A percentile compares a stretch with the other conserved stretches of the same genome.
phyloP scores from a whole-genome alignment of 768 basidiomycete genomes.

The Mycena metata region DNA sequence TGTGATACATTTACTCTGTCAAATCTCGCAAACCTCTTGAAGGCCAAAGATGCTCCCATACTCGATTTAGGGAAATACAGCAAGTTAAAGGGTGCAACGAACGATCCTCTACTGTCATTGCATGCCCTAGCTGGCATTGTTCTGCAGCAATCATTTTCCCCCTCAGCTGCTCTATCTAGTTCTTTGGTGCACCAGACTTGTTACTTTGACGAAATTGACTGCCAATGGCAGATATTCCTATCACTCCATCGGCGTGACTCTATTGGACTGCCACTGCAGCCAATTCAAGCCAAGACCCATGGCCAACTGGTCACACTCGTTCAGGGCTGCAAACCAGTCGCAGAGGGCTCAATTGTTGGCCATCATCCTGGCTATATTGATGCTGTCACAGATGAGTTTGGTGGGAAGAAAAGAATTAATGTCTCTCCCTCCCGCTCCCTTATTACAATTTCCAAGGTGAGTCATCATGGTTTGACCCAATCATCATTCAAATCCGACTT shows the following conservation, averaged over 20 bases:
- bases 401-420: not conserved
- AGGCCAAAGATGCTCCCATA: not conserved
- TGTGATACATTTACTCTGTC: not conserved
- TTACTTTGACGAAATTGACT: conserved; percentile 5
- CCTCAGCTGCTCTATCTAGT: not conserved
- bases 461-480: not conserved
- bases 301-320: conserved; percentile 2
- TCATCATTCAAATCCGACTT: not conserved
- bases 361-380: conserved; percentile 1
- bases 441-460: conserved; percentile 3
- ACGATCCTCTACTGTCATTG: not conserved
- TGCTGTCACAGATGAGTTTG: not conserved
- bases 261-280: not conserved
- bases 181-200: too few relatives aligned
- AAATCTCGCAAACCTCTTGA: not conserved
- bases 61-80: too few relatives aligned
- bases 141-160: not conserved
- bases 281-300: not conserved
- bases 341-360: conserved; percentile 8
- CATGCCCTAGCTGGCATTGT: conserved; percentile 1
- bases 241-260: not conserved
- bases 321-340: too few relatives aligned
- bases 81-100: not conserved
- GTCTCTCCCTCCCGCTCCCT: not conserved
- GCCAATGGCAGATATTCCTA: conserved; percentile 13